phyloP scores from a whole-genome alignment of 768 basidiomycete genomes.

The Lactarius evosmus region DNA sequence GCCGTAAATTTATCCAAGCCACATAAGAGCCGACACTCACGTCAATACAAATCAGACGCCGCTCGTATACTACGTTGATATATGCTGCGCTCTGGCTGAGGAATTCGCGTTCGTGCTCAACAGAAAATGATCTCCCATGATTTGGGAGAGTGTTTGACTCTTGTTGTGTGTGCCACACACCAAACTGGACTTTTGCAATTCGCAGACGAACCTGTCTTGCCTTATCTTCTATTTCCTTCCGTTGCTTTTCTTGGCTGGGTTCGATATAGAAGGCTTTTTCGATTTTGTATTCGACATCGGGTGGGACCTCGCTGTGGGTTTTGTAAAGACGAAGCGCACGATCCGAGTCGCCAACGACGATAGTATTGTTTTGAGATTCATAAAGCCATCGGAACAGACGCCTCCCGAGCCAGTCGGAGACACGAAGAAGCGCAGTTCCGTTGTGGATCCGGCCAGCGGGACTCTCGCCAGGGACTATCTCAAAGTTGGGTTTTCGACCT shows the following conservation, averaged over 20 bases:
- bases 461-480: constrained; percentile 49
- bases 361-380: constrained; percentile 31
- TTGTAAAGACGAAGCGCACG: constrained; percentile 30
- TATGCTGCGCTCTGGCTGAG: constrained; percentile 45
- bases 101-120: constrained; percentile 64
- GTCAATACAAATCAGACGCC: constrained; percentile 60
- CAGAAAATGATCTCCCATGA: constrained; percentile 48
- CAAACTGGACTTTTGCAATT: constrained; percentile 65
- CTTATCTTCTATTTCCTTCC: constrained; percentile 29
- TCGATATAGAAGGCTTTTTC: constrained; percentile 35
- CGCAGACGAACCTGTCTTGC: constrained; percentile 48
- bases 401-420: constrained; percentile 37
- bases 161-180: constrained; percentile 47
- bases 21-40: constrained; percentile 36
- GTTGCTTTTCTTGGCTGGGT: constrained; percentile 33
- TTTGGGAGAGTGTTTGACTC: constrained; percentile 22
- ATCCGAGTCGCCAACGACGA: constrained; percentile 26
- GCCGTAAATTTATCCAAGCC: neutral
- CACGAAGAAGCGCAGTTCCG: constrained; percentile 43
- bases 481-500: constrained; percentile 54
- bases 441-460: constrained; percentile 53
- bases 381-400: constrained; percentile 48
- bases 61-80: constrained; percentile 62
- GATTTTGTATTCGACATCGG: constrained; percentile 25
- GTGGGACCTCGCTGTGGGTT: constrained; percentile 13